These are phyloP conservation scores for Amylostereum chailletii DNA, from an alignment of 1,284 basidiomycete species.

Conservation along the genomic window DNA sequence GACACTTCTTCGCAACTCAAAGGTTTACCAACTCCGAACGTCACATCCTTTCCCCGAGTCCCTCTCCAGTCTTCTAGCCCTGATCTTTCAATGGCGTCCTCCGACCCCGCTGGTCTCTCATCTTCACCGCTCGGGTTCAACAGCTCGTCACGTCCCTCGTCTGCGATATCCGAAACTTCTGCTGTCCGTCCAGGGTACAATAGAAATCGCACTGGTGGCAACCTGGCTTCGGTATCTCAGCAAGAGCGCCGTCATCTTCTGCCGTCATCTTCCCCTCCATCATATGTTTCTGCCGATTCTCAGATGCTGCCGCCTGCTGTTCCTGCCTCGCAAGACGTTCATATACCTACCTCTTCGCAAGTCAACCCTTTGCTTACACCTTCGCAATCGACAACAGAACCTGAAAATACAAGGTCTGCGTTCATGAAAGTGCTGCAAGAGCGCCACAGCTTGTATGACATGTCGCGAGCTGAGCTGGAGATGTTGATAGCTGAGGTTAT, in stretches of 20 bases:
- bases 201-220: no score
- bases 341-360: no score
- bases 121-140: neutral
- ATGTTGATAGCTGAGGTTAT: slow-evolving; percentile 20
- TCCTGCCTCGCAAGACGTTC: neutral
- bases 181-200: neutral
- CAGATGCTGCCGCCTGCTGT: neutral
- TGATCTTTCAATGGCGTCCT: slow-evolving; percentile 5
- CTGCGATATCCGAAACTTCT: neutral
- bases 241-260: neutral
- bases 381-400: no score
- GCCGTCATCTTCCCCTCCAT: neutral
- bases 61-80: slow-evolving; percentile 3
- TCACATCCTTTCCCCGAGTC: neutral
- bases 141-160: slow-evolving; percentile 4
- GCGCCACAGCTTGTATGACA: slow-evolving; percentile 14
- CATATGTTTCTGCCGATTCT: neutral
- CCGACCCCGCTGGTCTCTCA: neutral
- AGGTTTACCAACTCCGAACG: neutral
- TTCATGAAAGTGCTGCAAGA: neutral
- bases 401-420: neutral
- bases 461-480: slow-evolving; percentile 22
- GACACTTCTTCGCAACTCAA: neutral
- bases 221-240: no score
- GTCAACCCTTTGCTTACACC: no score